Base-by-base conservation (phyloP, 2,329 filamentous ascomycete genomes). In the Epichloe gansuensis region DNA sequence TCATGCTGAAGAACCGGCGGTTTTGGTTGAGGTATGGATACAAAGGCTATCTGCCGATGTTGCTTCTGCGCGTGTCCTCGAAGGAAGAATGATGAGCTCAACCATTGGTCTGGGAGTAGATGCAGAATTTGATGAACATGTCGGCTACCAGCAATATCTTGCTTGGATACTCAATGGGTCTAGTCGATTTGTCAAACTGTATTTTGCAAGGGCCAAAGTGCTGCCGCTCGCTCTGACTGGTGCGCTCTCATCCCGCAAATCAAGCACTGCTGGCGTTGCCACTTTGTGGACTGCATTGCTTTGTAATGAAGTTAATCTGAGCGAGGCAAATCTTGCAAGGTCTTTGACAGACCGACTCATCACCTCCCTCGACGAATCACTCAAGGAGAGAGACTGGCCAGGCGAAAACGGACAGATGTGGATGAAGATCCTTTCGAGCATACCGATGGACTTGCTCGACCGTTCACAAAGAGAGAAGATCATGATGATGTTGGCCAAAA, bases 391-490 rank as follows among this genome's bases (percentile, higher is more conserved):
- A 55, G 56, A 56, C 12, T 68, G 65, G 66, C 64, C 62, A n/a
- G 60, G 57, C 11, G 62, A 63, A 31, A 52, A 52, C 9, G 63
- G 60, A 8, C 61, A 63, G 38, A 52, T 62, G 15, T 65, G 61
- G 60, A 65, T 71, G 3, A 62, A 59, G 28, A 61, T 57, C 1
- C 56, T 75, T 31, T 62, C 66, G 21, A 57, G 57, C 28, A 55
- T 70, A 21, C 71, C 72, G 0, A 56, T 62, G 3, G 72, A 74
- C 47, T 63, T 66, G 0, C 65, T 76, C 8, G 67, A 63, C 15
- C 73, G 73, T 15, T 61, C 63, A 23, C 66, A 73, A 25, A 69
- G 75, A 50, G 74, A 77, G 57, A 63, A 60, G 6, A 62, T 76
- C 5, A 69, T 77, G 66, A 57, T 56, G 0, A 55, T 64, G 2